These are phyloP conservation scores for Gnaphalium uliginosum DNA, from an alignment of 129 eudicot genomes.

Conservation along the genomic window DNA sequence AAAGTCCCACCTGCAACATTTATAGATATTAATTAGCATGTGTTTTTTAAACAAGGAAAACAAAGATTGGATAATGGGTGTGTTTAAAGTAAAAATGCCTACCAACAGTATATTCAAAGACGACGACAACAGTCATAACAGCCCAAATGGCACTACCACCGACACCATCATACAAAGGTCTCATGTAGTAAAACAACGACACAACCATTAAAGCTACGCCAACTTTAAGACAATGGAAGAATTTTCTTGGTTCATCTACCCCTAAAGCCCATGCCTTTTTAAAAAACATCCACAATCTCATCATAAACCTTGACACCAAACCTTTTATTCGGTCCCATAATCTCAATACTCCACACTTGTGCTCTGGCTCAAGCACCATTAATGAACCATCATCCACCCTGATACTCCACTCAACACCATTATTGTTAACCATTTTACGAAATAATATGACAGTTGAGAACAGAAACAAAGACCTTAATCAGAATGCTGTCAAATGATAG, in stretches of 20 bases:
- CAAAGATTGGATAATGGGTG: slow-evolving; percentile 5
- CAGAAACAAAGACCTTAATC: neutral
- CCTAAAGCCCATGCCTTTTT: slow-evolving; percentile 59
- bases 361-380: slow-evolving; percentile 42
- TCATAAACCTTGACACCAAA: slow-evolving; percentile 22
- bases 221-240: slow-evolving; percentile 62
- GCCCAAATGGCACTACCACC: slow-evolving; percentile 82
- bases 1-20: slow-evolving; percentile 55
- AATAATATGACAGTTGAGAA: neutral
- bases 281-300: slow-evolving; percentile 35
- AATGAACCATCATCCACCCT: slow-evolving; percentile 42
- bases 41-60: neutral
- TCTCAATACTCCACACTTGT: slow-evolving; percentile 27
- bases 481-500: slow-evolving; percentile 26
- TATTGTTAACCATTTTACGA: slow-evolving; percentile 40
- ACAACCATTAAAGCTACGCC: slow-evolving; percentile 59
- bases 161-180: slow-evolving; percentile 65
- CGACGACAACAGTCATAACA: slow-evolving; percentile 71
- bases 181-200: slow-evolving; percentile 66
- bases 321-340: slow-evolving; percentile 38
- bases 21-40: slow-evolving; percentile 6
- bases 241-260: slow-evolving; percentile 61
- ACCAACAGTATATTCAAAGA: slow-evolving; percentile 75
- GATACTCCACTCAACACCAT: slow-evolving; percentile 61
- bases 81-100: neutral